phyloP scores from a whole-genome alignment of 139 green algal species.

The Micractinium conductrix region DNA sequence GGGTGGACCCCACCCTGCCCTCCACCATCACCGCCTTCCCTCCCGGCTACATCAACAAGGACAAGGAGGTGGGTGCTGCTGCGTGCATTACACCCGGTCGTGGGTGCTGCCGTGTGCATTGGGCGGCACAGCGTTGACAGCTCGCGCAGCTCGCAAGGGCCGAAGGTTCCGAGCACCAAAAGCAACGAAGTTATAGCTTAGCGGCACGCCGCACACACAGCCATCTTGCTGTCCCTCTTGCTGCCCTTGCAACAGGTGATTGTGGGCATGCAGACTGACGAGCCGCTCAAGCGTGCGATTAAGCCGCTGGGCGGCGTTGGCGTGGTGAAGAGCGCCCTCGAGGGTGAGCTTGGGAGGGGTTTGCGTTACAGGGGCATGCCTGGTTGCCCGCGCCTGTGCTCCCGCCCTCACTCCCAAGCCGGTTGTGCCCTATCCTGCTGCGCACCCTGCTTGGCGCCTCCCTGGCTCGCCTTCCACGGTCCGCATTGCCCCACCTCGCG shows the following conservation, averaged over 20 bases:
- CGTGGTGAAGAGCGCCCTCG: slow-evolving; percentile 74
- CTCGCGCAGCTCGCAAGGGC: too few species aligned
- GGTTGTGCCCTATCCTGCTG: too few species aligned
- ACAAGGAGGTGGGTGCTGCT: slow-evolving; percentile 57
- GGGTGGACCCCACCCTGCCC: slow-evolving; percentile 63
- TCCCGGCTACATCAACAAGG: slow-evolving; percentile 74
- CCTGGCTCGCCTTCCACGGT: not conserved
- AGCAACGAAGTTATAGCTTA: too few species aligned
- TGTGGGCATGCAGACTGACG: slow-evolving; percentile 75
- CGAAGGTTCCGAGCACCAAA: too few species aligned
- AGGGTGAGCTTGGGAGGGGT: slow-evolving; percentile 11
- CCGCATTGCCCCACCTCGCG: not conserved
- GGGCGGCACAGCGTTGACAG: too few species aligned
- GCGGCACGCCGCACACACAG: too few species aligned
- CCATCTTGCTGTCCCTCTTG: too few species aligned
- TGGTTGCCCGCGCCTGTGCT: too few species aligned
- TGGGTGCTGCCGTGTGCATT: not conserved
- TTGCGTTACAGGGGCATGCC: not conserved
- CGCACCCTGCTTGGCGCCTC: not conserved
- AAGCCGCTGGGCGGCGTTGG: slow-evolving; percentile 77
- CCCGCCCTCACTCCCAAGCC: too few species aligned
- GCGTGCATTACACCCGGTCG: too few species aligned
- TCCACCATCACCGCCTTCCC: slow-evolving; percentile 68
- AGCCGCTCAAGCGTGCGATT: slow-evolving; percentile 76
- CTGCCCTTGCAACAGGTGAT: too few species aligned